Evolutionary conservation across 148 eudicot species (phyloP), one percentile per base, ranked within the genome.

Genomic region (Vaccinium vitisidaea): DNA sequence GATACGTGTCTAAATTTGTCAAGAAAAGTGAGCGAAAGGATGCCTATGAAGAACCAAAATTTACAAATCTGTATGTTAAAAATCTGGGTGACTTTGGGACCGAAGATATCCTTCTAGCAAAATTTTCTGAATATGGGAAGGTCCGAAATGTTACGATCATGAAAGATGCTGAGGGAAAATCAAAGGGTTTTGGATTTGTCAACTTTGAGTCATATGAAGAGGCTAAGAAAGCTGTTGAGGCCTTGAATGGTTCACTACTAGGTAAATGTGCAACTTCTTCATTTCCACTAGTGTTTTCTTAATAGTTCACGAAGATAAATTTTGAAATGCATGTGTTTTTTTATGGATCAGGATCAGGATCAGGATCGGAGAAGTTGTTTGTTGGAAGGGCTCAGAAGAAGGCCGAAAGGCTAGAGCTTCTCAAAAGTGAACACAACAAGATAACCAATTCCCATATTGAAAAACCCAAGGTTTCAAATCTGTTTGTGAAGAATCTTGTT

Each of bases 151-250:
- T 81, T 85, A 70, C 69, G 25, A 86, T 90, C 55, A 85, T 87
- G 86, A 89, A 83, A 79, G 93, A 91, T 87, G 76, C 81, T 74
- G 83, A 79, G 8, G 92, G 94, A 14, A 88, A 80, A 71, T 87
- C 93, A 83, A 88, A 56, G 81, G 93, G 92, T 1, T 92, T 75
- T 83, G 92, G 93, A 52, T 88, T 90, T 82, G 88, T 91, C 75
- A 76, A 74, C 36, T 91, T 88, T 82, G 86, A 85, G 83, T 83
- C 87, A 18, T 88, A 82, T 79, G 89, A 88, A 36, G 88, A 82
- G 12, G 93, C 93, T 25, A 84, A 82, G 84, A 84, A 69, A 80
- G 93, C 94, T 2, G 79, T 87, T 84, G 88, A 85, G 82, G 83
- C 88, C 36, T 83, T 89, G 80, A 90, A 91, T 82, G 94, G 93